phyloP scores from a whole-genome alignment of 2,329 filamentous ascomycete species.

The Phialocephala subalpina region DNA sequence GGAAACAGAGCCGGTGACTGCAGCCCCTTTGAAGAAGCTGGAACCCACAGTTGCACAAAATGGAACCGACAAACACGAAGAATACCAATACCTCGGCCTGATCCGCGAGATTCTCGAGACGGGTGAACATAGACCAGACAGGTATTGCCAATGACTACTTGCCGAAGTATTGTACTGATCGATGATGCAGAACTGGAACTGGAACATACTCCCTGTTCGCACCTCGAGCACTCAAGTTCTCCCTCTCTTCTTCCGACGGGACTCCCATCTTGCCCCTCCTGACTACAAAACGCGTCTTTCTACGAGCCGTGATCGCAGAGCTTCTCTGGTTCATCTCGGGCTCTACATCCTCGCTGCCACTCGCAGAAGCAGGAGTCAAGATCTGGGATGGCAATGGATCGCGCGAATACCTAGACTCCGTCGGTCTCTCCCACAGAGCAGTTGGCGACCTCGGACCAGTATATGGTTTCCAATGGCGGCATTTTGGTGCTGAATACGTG shows the following conservation, averaged over 20 bases:
- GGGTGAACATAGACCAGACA: slow-evolving; percentile 89
- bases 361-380: slow-evolving; percentile 84
- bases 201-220: slow-evolving; percentile 92
- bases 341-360: slow-evolving; percentile 78
- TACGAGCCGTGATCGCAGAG: slow-evolving; percentile 87
- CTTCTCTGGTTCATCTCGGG: slow-evolving; percentile 96
- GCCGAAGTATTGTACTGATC: slow-evolving; percentile 23
- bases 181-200: slow-evolving; percentile 78
- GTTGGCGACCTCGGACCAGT: slow-evolving; percentile 93
- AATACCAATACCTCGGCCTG: slow-evolving; percentile 91
- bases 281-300: slow-evolving; percentile 96
- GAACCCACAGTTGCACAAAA: background rate
- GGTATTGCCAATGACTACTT: slow-evolving; percentile 56
- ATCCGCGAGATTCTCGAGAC: slow-evolving; percentile 83
- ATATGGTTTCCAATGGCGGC: slow-evolving; percentile 98
- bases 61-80: slow-evolving; percentile 68
- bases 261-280: slow-evolving; percentile 84
- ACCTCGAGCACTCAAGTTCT: slow-evolving; percentile 86
- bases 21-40: slow-evolving; percentile 10
- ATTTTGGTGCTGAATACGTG: slow-evolving; percentile 92
- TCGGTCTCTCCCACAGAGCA: slow-evolving; percentile 82
- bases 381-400: slow-evolving; percentile 99
- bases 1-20: slow-evolving; percentile 26
- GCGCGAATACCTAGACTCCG: slow-evolving; percentile 85
- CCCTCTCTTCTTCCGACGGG: slow-evolving; percentile 68